These are phyloP conservation scores for Saprolegnia parasitica DNA, from an alignment of 352 stramenopile species.

Conservation along the genomic window DNA sequence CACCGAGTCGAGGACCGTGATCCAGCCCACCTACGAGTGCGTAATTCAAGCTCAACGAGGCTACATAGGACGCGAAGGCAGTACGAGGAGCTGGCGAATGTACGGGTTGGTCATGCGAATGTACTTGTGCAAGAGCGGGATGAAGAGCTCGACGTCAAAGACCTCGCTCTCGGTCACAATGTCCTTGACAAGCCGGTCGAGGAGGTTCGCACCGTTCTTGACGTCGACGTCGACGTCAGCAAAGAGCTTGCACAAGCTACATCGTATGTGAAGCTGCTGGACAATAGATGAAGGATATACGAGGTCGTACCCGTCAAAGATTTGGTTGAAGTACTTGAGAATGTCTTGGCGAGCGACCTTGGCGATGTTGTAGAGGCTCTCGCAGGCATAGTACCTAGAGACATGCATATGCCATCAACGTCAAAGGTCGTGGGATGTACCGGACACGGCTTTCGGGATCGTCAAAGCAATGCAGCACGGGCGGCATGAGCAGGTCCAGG, in stretches of 20 bases:
- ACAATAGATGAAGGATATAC: not conserved
- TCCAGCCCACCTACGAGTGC: conserved; percentile 87
- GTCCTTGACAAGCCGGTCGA: conserved; percentile 95
- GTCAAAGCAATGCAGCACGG: conserved; percentile 99
- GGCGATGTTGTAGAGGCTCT: conserved; percentile 99
- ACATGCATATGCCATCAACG: not conserved
- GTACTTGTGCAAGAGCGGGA: conserved; percentile 99
- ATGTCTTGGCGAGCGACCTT: conserved; percentile 95
- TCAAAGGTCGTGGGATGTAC: conserved; percentile 26
- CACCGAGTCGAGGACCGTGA: conserved; percentile 97
- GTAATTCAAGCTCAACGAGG: not conserved
- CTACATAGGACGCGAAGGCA: conserved; percentile 1
- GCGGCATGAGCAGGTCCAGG: conserved; percentile 92
- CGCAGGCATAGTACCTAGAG: conserved; percentile 97
- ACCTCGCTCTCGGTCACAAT: conserved; percentile 98
- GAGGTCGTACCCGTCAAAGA: conserved; percentile 91
- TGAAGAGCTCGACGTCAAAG: conserved; percentile 99
- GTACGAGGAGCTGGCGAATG: conserved; percentile 96
- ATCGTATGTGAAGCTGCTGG: not conserved
- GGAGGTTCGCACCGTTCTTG: conserved; percentile 93
- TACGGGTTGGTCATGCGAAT: conserved; percentile 98
- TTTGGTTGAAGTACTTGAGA: conserved; percentile 98
- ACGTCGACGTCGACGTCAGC: conserved; percentile 99
- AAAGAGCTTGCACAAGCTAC: conserved; percentile 91
- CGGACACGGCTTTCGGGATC: conserved; percentile 96